Evolutionary conservation across 176 grass and related monocot species (phyloP).

Genomic region (Microstegium vimineum): DNA sequence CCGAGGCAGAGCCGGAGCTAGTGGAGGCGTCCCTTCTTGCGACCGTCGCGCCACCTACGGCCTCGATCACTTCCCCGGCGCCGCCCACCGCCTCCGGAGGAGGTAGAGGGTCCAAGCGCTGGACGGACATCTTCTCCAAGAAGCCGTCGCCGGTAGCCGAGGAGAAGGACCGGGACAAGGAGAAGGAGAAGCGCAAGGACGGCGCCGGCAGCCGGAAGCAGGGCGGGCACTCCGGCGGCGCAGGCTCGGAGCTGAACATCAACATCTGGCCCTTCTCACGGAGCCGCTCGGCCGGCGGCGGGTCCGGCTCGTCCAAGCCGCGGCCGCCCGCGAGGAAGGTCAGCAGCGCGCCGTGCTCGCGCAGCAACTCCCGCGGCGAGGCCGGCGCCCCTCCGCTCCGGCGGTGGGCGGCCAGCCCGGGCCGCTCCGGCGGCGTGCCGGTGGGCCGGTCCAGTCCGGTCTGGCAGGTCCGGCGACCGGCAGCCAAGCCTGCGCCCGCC

Average conservation of each 20-base stretch:
- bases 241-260: slow-evolving; percentile 61
- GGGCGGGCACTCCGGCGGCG: neutral
- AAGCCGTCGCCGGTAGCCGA: slow-evolving; percentile 15
- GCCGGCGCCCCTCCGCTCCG: slow-evolving; percentile 6
- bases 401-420: slow-evolving; percentile 66
- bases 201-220: neutral
- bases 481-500: neutral
- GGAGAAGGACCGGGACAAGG: slow-evolving; percentile 28
- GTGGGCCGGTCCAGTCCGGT: slow-evolving; percentile 73
- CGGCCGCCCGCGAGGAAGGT: slow-evolving; percentile 32
- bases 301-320: slow-evolving; percentile 6
- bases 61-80: slow-evolving; percentile 4
- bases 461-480: slow-evolving; percentile 54
- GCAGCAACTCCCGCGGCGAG: slow-evolving; percentile 84
- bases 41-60: neutral
- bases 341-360: slow-evolving; percentile 79
- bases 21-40: slow-evolving; percentile 2
- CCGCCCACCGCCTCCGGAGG: neutral
- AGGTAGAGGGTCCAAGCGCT: slow-evolving; percentile 54
- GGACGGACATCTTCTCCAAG: slow-evolving; percentile 82
- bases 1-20: neutral
- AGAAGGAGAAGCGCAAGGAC: slow-evolving; percentile 20
- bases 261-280: slow-evolving; percentile 89
- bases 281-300: slow-evolving; percentile 66
- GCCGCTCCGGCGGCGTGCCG: slow-evolving; percentile 52